Base-by-base conservation (phyloP, 768 basidiomycete species). In the Neoboletus subvelutipes region DNA sequence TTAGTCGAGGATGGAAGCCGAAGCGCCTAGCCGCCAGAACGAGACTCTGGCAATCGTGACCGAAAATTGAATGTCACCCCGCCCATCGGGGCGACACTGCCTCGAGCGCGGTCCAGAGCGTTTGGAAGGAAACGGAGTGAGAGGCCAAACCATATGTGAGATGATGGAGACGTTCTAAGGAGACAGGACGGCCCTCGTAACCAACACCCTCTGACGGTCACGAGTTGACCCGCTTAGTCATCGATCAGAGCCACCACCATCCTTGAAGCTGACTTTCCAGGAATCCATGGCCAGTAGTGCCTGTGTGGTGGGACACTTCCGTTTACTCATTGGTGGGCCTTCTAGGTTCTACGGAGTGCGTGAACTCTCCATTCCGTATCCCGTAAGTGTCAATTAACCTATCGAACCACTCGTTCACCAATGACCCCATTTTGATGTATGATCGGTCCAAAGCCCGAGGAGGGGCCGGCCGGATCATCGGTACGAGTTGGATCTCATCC, bases 381-480 rank as follows among this genome's bases (percentile, higher is more conserved):
- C 42, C 50, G 49, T 45, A 59, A 60, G 52, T 59, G 54, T 52
- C 45, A 50, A 22, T 39, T 40, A 52, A 55, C 60, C 20, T 42
- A 37, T 34, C 53, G 46, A 12, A 22, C 48, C 43, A 20, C 48
- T 47, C 39, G 18, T 50, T 46, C 37, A 46, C 55, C 34, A 26
- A 50, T 43, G 29, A 34, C 31, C 37, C 45, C n/a, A n/a, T 37
- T 37, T 12, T 39, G 7, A 50, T 24, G 18, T 34, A 53, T 54
- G 41, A 36, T 24, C 11, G 45, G 39, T 34, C 50, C 9, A 39
- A 40, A 29, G 41, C 6, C 48, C 45, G 51, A 12, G 39, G 42
- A 29, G 20, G 29, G 13, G 39, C n/a, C 62, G 67, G 65, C 55
- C 67, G 67, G 67, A 68, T 60, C 67, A 64, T 60, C 31, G 2